Conservation (phyloP, 2,329 filamentous ascomycete genomes). For the Penicillium rolfsii region DNA sequence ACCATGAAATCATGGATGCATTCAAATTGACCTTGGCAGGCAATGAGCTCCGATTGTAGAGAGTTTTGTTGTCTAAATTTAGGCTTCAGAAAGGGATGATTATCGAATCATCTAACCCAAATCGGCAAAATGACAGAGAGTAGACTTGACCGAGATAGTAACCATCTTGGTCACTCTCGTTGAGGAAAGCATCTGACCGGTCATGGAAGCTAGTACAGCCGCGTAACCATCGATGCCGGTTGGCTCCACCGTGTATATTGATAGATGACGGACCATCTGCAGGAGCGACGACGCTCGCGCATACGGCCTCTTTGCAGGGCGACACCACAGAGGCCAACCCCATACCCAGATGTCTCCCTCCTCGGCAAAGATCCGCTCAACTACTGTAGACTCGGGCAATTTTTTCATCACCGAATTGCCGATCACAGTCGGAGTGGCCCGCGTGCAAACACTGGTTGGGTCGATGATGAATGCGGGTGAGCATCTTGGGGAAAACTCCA, state of each 20-base stretch:
- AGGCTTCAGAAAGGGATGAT: background rate
- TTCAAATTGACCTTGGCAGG: too few relatives aligned
- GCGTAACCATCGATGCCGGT: too few relatives aligned
- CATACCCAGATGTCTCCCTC: background rate
- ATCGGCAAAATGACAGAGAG: background rate
- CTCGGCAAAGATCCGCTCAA: background rate
- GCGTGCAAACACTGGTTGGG: background rate
- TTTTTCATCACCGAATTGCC: background rate
- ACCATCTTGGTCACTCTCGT: too few relatives aligned
- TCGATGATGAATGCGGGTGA: conserved; percentile 11
- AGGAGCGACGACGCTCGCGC: too few relatives aligned
- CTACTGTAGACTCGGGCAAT: too few relatives aligned
- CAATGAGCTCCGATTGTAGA: background rate
- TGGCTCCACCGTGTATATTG: background rate
- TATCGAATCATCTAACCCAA: background rate
- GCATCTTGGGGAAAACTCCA: conserved; percentile 14
- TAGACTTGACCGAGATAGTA: too few relatives aligned
- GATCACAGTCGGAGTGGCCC: background rate
- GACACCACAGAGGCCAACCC: too few relatives aligned
- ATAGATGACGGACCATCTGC: background rate
- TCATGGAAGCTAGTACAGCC: too few relatives aligned
- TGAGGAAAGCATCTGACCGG: too few relatives aligned
- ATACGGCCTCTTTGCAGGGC: too few relatives aligned
- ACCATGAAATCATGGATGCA: too few relatives aligned
- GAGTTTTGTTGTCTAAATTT: background rate